phyloP scores from a whole-genome alignment of 495 filamentous ascomycete species.

The Lepidopterella palustris region DNA sequence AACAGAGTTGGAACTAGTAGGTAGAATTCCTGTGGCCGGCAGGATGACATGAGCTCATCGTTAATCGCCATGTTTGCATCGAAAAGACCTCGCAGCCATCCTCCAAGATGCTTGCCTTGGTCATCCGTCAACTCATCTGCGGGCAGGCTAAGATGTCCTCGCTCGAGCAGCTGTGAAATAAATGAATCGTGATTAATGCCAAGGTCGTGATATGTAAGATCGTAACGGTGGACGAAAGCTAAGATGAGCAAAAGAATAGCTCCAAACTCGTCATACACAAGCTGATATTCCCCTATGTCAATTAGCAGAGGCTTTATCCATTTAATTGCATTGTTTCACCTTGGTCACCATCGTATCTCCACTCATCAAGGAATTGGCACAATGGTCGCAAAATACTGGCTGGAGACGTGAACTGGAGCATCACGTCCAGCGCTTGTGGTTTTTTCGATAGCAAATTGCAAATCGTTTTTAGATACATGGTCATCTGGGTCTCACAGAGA shows the following conservation, averaged over 20 bases:
- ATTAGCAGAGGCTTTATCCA: neutral
- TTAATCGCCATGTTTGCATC: slow-evolving; percentile 62
- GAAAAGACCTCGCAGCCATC: slow-evolving; percentile 85
- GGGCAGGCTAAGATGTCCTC: slow-evolving; percentile 54
- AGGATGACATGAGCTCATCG: slow-evolving; percentile 86
- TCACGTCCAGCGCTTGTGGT: slow-evolving; percentile 71
- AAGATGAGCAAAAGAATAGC: slow-evolving; percentile 78
- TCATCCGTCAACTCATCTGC: slow-evolving; percentile 62
- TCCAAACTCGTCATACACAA: slow-evolving; percentile 94
- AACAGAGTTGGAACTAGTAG: slow-evolving; percentile 84
- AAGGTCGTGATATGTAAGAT: slow-evolving; percentile 61
- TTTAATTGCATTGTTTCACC: slow-evolving; percentile 29
- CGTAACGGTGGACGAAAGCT: slow-evolving; percentile 77
- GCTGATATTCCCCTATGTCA: slow-evolving; percentile 71
- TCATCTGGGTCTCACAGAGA: slow-evolving; percentile 78
- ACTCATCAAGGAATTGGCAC: slow-evolving; percentile 77
- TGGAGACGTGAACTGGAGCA: slow-evolving; percentile 77
- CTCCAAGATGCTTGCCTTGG: slow-evolving; percentile 67
- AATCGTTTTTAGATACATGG: slow-evolving; percentile 79
- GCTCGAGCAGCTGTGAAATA: slow-evolving; percentile 64
- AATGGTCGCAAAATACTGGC: slow-evolving; percentile 72
- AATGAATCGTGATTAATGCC: slow-evolving; percentile 64
- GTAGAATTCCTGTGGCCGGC: slow-evolving; percentile 91
- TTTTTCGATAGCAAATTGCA: slow-evolving; percentile 76
- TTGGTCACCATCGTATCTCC: slow-evolving; percentile 91